Evolutionary conservation across 73 alveolate genomes (phyloP).

Genomic region (Symbiodinium natans): DNA sequence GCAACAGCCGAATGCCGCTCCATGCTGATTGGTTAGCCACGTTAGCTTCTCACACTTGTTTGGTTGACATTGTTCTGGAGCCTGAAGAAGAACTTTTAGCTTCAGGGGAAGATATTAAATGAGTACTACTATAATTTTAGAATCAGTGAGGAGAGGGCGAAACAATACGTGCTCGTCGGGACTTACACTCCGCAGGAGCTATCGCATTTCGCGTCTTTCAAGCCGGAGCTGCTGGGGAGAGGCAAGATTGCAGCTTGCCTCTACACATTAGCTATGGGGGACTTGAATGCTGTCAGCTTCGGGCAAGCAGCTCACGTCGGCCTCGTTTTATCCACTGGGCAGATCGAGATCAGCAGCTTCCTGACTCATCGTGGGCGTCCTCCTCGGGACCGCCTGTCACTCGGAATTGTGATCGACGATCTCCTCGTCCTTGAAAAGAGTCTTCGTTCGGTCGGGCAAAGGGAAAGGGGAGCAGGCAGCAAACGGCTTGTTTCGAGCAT

Average conservation of each 20-base stretch:
- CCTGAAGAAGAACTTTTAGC: too few relatives aligned
- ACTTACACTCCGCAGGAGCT: not conserved
- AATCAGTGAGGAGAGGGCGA: not conserved
- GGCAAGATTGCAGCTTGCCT: not conserved
- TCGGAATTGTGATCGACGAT: constrained; percentile 2
- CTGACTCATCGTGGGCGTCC: not conserved
- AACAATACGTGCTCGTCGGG: not conserved
- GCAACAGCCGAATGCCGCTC: not conserved
- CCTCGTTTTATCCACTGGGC: not conserved
- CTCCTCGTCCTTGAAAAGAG: not conserved
- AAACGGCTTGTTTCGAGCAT: not conserved
- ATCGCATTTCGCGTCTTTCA: not conserved
- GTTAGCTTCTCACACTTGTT: not conserved
- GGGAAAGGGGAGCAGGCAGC: too few relatives aligned
- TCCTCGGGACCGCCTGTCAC: not conserved
- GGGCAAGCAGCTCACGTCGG: not conserved
- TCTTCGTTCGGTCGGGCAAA: too few relatives aligned
- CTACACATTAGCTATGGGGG: not conserved
- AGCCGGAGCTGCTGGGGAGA: not conserved
- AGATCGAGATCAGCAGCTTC: not conserved
- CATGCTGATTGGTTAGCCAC: not conserved
- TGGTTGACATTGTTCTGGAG: not conserved
- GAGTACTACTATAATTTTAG: not conserved
- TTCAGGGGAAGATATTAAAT: not conserved
- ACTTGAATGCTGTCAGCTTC: constrained; percentile 7